Base-by-base conservation (phyloP, 768 basidiomycete genomes). In the Trametes maxima region DNA sequence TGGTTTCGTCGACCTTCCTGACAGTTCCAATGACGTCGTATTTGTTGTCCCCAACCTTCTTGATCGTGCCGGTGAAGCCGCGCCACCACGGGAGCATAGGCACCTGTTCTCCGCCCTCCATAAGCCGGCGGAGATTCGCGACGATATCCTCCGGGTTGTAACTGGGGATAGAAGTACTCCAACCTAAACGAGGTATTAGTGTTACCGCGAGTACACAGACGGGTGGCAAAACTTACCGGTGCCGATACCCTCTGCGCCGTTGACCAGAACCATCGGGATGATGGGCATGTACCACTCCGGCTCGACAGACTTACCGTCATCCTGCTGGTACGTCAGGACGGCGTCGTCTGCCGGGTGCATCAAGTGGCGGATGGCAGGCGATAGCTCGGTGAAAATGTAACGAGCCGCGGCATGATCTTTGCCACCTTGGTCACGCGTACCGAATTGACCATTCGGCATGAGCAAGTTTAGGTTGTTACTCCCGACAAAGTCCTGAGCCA, bases 11-110 rank as follows among this genome's bases (percentile, higher is more conserved):
- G 70, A 90, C 68, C 78, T 94, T 95, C 35, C 76, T 82, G 51
- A 83, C 83, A 47, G 88, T 69, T 51, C 97, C 97, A 36, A 78
- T 77, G 42, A 92, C 87, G 36, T 91, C 90, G 71, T 89, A 95
- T 75, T 91, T 96, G 80, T 94, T 86, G 67, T 94, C 94, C 36
- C 82, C 83, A 36, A 84, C 81, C 63, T 84, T 83, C 76, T 86
- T 93, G 75, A 98, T 90, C 39, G 88, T 82, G 42, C 95, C 95
- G 69, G 88, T 86, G 77, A 95, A 98, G 28, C 96, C 95, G 54
- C 94, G 87, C 91, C 93, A 98, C 97, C 97, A 99, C 2, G 97
- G 97, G 12, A 83, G 78, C 92, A 99, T 98, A 0, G 87, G 82
- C 14, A 87, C 85, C 65, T 88, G 71, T 64, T 93, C 92, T 75